Evolutionary conservation across 768 basidiomycete species (phyloP).

Genomic region (Pleurotus djamor): DNA sequence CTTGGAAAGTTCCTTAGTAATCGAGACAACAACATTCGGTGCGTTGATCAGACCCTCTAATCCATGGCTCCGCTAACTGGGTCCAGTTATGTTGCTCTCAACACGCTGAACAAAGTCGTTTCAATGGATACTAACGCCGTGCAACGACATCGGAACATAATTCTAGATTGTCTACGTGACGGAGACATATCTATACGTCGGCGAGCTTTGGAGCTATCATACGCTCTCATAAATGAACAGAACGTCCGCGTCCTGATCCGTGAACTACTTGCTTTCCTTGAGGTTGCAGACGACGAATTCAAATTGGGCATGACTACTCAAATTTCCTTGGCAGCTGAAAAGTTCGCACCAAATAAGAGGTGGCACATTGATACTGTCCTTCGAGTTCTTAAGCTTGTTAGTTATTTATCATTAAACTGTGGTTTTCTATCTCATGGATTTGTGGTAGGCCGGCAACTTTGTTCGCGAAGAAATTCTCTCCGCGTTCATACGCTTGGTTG

Average conservation of each 20-base stretch:
- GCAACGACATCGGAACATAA: slow-evolving; percentile 96
- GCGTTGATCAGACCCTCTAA: slow-evolving; percentile 16
- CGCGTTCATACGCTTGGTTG: slow-evolving; percentile 92
- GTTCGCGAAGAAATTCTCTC: slow-evolving; percentile 96
- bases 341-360: slow-evolving; percentile 95
- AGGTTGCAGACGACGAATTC: slow-evolving; percentile 98
- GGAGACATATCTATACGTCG: slow-evolving; percentile 98
- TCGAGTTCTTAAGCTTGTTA: slow-evolving; percentile 85
- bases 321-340: slow-evolving; percentile 92
- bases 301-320: slow-evolving; percentile 98
- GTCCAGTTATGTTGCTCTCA: slow-evolving; percentile 90
- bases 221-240: slow-evolving; percentile 93
- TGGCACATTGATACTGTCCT: slow-evolving; percentile 99
- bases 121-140: slow-evolving; percentile 98
- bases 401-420: slow-evolving; percentile 20
- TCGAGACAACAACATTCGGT: slow-evolving; percentile 98
- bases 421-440: not conserved
- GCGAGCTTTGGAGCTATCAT: slow-evolving; percentile 94
- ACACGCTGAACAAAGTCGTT: slow-evolving; percentile 98
- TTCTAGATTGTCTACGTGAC: slow-evolving; percentile 98
- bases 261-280: slow-evolving; percentile 93
- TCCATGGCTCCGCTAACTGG: not conserved
- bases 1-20: slow-evolving; percentile 98
- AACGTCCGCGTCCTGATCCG: slow-evolving; percentile 92
- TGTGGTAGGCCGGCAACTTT: slow-evolving; percentile 87